Evolutionary conservation across 2,329 filamentous ascomycete species (phyloP).

Genomic region (Colletotrichum graminicola): DNA sequence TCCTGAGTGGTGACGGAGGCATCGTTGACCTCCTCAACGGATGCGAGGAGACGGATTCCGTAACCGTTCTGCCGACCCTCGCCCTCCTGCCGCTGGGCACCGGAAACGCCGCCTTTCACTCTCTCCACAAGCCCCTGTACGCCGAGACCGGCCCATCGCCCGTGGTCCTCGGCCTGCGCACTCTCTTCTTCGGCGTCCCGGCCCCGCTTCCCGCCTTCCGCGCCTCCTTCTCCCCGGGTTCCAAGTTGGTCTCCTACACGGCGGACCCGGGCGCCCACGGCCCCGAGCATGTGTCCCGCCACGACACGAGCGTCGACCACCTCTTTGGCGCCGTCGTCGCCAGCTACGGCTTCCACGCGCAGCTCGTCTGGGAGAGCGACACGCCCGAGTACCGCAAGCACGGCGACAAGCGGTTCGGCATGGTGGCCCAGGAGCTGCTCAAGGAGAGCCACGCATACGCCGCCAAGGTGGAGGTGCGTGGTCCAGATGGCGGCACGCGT

Average conservation of each 20-base stretch:
- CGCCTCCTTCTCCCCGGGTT: conserved; percentile 70
- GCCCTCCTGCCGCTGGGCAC: conserved; percentile 72
- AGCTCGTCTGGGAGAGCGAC: conserved; percentile 91
- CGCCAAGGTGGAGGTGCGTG: conserved; percentile 52
- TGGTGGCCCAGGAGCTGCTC: conserved; percentile 85
- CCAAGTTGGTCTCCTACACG: conserved; percentile 59
- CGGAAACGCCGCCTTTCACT: conserved; percentile 74
- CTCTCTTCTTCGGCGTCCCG: conserved; percentile 69
- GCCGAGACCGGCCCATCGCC: conserved; percentile 52
- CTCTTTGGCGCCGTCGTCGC: conserved; percentile 85
- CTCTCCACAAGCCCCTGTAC: conserved; percentile 70
- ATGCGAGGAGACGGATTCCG: conserved; percentile 47
- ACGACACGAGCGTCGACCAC: conserved; percentile 52
- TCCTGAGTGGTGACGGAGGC: conserved; percentile 91
- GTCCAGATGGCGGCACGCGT: conserved; percentile 38
- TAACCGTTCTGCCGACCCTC: conserved; percentile 56
- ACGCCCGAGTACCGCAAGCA: conserved; percentile 83
- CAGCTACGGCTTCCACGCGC: conserved; percentile 91
- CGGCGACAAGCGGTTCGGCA: conserved; percentile 82
- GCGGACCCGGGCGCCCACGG: conserved; percentile 33
- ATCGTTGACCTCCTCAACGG: conserved; percentile 85
- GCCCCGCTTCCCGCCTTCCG: conserved; percentile 71
- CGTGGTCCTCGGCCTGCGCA: conserved; percentile 65
- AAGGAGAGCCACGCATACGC: conserved; percentile 63
- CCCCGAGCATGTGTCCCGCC: conserved; percentile 44